Evolutionary conservation across 169 alveolate species (phyloP).

Genomic region (Cystoisospora suis): DNA sequence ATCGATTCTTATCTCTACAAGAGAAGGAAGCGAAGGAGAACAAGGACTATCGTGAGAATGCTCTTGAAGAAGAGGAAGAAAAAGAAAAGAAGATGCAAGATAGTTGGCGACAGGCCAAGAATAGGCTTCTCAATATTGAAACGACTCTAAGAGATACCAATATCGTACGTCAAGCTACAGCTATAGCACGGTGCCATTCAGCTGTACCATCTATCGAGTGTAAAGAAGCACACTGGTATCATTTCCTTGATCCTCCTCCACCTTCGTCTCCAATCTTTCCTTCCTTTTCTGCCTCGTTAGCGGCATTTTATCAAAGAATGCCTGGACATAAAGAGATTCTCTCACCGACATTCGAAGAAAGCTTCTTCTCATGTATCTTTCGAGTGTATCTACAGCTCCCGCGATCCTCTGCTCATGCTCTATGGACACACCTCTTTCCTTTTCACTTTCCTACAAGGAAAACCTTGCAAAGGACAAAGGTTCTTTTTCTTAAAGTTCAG

Average conservation of each 20-base stretch:
- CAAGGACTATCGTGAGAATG: no score
- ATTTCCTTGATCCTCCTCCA: conserved; percentile 16
- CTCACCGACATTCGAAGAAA: conserved; percentile 40
- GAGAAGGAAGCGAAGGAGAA: no score
- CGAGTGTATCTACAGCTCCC: conserved; percentile 55
- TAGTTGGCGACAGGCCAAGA: no score
- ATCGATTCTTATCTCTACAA: no score
- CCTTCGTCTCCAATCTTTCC: conserved; percentile 18
- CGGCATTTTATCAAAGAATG: conserved; percentile 49
- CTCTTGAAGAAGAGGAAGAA: no score
- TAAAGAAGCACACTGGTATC: conserved; percentile 24
- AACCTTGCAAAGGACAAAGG: conserved; percentile 14
- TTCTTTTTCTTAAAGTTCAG: background rate
- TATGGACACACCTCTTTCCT: conserved; percentile 44
- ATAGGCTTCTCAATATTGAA: no score
- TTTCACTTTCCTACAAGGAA: conserved; percentile 6
- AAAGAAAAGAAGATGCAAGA: no score
- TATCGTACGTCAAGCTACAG: background rate
- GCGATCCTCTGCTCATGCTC: conserved; percentile 11
- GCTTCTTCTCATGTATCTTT: conserved; percentile 30
- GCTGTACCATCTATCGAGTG: conserved; percentile 44
- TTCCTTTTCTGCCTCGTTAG: conserved; percentile 47
- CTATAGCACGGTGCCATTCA: conserved; percentile 36
- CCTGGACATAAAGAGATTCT: conserved; percentile 50
- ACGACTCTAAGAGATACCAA: no score